Conservation (phyloP, 768 basidiomycete species). For the Coprinopsis cinerea region DNA sequence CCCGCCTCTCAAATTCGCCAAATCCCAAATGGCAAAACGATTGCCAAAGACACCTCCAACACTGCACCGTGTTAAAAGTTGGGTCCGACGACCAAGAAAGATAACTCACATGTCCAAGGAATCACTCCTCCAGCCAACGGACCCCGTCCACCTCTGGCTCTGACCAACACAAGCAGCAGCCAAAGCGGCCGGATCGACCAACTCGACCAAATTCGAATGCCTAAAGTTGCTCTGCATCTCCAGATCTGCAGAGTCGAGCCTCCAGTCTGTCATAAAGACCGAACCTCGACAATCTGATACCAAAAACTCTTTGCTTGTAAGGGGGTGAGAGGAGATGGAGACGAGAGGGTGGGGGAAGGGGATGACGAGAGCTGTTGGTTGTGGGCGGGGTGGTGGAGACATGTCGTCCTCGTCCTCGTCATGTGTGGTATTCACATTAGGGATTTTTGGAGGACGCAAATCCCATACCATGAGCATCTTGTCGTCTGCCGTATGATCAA, state of each 20-base stretch:
- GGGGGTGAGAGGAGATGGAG: conserved; percentile 64
- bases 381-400: conserved; percentile 40
- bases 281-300: conserved; percentile 72
- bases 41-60: conserved; percentile 71
- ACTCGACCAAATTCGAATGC: conserved; percentile 61
- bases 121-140: conserved; percentile 66
- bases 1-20: conserved; percentile 65
- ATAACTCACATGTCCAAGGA: conserved; percentile 61
- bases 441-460: conserved; percentile 52
- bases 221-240: conserved; percentile 53
- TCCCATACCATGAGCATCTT: conserved; percentile 87
- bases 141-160: conserved; percentile 45
- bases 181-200: conserved; percentile 63
- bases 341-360: conserved; percentile 67
- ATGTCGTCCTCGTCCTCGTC: conserved; percentile 21
- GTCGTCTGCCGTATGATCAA: conserved; percentile 47
- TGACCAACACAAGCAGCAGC: conserved; percentile 44
- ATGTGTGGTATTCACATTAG: conserved; percentile 25
- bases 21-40: conserved; percentile 74
- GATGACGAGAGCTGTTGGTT: conserved; percentile 75
- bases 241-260: conserved; percentile 55
- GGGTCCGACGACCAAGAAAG: conserved; percentile 6
- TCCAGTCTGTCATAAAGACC: conserved; percentile 79
- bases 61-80: conserved; percentile 27
- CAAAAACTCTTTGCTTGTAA: conserved; percentile 72